Evolutionary conservation across 805 yeast species (phyloP).

Genomic region (Candida incommunis): DNA sequence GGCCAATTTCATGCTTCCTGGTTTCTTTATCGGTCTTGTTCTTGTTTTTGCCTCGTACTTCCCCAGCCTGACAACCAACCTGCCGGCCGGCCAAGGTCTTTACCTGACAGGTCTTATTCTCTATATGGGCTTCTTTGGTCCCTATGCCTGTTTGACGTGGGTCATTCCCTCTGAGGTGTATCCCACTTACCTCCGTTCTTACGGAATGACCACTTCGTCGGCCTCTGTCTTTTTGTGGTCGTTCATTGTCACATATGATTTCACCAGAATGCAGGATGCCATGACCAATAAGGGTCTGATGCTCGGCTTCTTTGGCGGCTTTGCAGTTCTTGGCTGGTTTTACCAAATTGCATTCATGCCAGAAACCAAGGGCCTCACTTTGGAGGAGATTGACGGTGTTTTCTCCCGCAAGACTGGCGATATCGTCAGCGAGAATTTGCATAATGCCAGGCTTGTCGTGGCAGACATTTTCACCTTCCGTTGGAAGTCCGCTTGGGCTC

Average conservation of each 20-base stretch:
- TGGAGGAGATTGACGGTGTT: conserved; percentile 37
- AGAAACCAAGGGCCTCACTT: conserved; percentile 46
- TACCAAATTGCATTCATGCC: conserved; percentile 39
- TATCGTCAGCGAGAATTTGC: too few species aligned
- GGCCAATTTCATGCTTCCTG: conserved; percentile 43
- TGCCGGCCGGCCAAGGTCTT: conserved; percentile 40
- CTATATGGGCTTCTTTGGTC: conserved; percentile 53
- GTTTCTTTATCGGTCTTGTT: conserved; percentile 46
- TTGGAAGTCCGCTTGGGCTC: too few species aligned
- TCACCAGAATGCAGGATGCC: conserved; percentile 38
- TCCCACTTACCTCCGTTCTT: conserved; percentile 42
- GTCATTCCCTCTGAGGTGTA: conserved; percentile 54
- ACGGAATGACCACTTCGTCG: conserved; percentile 49
- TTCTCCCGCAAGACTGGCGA: too few species aligned
- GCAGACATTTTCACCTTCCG: too few species aligned
- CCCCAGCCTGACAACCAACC: conserved; percentile 25
- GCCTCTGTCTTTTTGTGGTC: conserved; percentile 45
- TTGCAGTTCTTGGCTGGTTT: conserved; percentile 38
- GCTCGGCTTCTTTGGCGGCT: conserved; percentile 54
- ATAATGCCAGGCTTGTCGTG: too few species aligned
- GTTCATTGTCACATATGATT: conserved; percentile 51
- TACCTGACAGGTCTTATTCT: conserved; percentile 49
- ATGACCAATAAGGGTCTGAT: conserved; percentile 50
- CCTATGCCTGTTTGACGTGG: conserved; percentile 56
- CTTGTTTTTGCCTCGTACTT: conserved; percentile 46